Conservation (phyloP, 148 eudicot genomes). For the Camellia granthamiana region DNA sequence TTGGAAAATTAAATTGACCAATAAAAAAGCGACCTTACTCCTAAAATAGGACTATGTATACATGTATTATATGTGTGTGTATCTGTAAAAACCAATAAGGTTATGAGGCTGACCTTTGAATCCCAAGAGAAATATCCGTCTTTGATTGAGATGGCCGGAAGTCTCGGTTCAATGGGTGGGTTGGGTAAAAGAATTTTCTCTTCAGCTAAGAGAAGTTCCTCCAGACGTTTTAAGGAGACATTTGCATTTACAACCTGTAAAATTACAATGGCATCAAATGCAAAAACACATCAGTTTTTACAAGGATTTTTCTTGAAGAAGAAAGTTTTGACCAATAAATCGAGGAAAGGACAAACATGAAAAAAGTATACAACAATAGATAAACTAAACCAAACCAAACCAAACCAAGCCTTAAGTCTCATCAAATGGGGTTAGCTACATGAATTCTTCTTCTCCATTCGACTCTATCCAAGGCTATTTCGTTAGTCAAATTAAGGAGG, state of each 20-base stretch:
- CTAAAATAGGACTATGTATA: too few relatives aligned
- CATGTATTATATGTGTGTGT: too few relatives aligned
- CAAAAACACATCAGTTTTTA: not conserved
- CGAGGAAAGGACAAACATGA: not conserved
- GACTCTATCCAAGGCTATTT: too few relatives aligned
- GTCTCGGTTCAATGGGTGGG: conserved; percentile 72
- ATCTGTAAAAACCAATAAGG: not conserved
- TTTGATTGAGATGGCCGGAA: conserved; percentile 77
- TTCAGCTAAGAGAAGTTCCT: conserved; percentile 86
- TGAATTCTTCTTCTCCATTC: too few relatives aligned
- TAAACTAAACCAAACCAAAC: not conserved
- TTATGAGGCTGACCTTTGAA: conserved; percentile 53
- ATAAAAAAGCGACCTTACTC: too few relatives aligned
- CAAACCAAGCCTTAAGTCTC: too few relatives aligned
- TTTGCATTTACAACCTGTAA: conserved; percentile 84
- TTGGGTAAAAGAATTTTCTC: conserved; percentile 84
- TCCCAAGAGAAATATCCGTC: conserved; percentile 93
- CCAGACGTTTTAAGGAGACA: conserved; percentile 92
- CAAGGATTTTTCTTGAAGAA: not conserved
- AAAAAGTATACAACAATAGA: not conserved
- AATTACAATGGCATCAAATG: not conserved
- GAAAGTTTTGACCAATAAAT: not conserved
- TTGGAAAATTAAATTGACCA: not conserved
- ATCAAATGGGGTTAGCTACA: too few relatives aligned
- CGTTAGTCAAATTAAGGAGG: too few relatives aligned